Evolutionary conservation across 2,329 filamentous ascomycete species (phyloP).

Genomic region (Alternaria angustiovoidea): DNA sequence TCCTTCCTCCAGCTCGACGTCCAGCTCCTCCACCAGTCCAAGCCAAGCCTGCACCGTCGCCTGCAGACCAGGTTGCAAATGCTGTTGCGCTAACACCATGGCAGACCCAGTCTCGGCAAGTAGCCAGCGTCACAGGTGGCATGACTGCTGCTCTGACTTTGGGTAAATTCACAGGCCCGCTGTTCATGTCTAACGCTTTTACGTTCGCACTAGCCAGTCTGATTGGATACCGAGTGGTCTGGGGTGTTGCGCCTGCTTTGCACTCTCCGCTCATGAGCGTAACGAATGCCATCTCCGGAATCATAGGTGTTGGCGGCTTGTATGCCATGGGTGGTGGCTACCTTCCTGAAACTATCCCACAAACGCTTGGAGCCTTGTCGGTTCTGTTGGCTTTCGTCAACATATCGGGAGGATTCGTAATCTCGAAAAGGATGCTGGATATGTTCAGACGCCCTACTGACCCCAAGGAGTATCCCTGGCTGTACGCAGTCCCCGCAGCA

Average conservation of each 20-base stretch:
- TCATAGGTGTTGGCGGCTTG: constrained; percentile 88
- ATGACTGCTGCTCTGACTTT: constrained; percentile 79
- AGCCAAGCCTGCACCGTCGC: constrained; percentile 50
- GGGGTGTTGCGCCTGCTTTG: constrained; percentile 83
- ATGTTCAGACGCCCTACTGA: constrained; percentile 73
- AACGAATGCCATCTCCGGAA: constrained; percentile 88
- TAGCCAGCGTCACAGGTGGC: constrained; percentile 75
- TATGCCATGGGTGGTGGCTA: constrained; percentile 85
- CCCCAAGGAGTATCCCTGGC: constrained; percentile 86
- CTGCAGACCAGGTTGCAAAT: constrained; percentile 58
- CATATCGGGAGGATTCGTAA: constrained; percentile 86
- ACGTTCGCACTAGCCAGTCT: constrained; percentile 84
- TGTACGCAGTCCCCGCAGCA: constrained; percentile 79
- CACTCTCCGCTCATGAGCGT: constrained; percentile 93
- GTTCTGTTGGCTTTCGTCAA: constrained; percentile 89
- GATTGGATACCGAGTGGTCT: constrained; percentile 87
- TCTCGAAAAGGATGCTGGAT: constrained; percentile 92
- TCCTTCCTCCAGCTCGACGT: constrained; percentile 78
- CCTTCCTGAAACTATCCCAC: constrained; percentile 71
- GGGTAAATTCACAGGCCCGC: constrained; percentile 78
- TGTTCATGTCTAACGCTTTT: constrained; percentile 90
- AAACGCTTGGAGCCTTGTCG: constrained; percentile 77
- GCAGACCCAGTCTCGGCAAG: constrained; percentile 80
- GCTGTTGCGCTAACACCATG: constrained; percentile 78
- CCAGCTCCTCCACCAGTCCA: constrained; percentile 68